These are phyloP conservation scores for Xylariales sp. DNA, from an alignment of 2,329 filamentous ascomycete genomes.

Conservation along the genomic window DNA sequence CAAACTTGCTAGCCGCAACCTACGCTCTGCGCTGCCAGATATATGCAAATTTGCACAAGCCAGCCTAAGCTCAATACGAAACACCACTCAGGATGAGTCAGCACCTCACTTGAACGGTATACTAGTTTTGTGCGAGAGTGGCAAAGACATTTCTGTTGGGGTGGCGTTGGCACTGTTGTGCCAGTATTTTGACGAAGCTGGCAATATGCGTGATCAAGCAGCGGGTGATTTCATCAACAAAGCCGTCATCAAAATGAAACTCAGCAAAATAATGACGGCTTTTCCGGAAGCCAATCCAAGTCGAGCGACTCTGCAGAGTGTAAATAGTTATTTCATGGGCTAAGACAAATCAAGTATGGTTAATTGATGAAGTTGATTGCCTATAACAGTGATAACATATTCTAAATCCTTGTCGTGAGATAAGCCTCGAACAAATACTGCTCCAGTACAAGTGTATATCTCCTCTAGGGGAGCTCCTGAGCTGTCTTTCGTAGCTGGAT, in stretches of 20 bases:
- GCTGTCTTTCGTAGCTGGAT: no score
- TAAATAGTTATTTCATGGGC: conserved; percentile 82
- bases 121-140: conserved; percentile 69
- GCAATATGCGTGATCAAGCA: conserved; percentile 23
- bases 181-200: conserved; percentile 63
- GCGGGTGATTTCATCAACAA: conserved; percentile 55
- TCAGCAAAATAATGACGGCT: conserved; percentile 78
- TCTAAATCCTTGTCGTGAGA: no score
- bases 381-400: no score
- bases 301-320: conserved; percentile 79
- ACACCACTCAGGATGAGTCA: conserved; percentile 3
- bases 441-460: no score
- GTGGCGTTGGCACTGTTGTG: conserved; percentile 73
- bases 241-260: conserved; percentile 66
- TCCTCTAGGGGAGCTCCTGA: no score
- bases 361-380: no score
- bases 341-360: no score
- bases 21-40: conserved; percentile 65
- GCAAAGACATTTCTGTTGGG: conserved; percentile 77
- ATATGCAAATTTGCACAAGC: conserved; percentile 53
- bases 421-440: no score
- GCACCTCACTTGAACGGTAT: conserved; percentile 20
- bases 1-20: conserved; percentile 77
- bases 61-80: conserved; percentile 29
- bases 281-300: conserved; percentile 80